Evolutionary conservation across 129 eudicot species (phyloP).

Genomic region (Arctium minus): DNA sequence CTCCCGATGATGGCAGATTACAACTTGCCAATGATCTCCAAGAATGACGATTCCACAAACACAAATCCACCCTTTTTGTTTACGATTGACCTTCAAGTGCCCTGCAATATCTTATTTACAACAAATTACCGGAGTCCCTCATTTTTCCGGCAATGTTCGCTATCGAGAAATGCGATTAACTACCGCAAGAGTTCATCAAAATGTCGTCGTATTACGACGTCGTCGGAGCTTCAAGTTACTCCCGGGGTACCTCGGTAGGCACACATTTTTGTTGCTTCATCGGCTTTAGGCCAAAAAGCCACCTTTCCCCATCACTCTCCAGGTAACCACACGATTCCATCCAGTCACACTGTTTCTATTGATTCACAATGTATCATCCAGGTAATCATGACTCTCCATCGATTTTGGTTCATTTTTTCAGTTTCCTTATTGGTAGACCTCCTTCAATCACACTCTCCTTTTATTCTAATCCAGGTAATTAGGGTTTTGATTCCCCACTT

Average conservation of each 20-base stretch:
- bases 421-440: too few relatives aligned
- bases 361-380: too few relatives aligned
- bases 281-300: conserved; percentile 71
- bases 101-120: conserved; percentile 37
- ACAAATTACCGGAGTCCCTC: conserved; percentile 37
- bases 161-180: neutral
- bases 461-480: too few relatives aligned
- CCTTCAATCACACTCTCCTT: too few relatives aligned
- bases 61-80: neutral
- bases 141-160: conserved; percentile 19
- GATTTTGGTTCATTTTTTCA: too few relatives aligned
- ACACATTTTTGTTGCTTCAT: conserved; percentile 34
- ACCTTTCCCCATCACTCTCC: too few relatives aligned
- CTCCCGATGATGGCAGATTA: too few relatives aligned
- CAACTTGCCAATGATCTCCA: too few relatives aligned
- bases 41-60: conserved; percentile 17
- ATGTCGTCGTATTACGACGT: conserved; percentile 33
- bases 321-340: too few relatives aligned
- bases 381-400: too few relatives aligned
- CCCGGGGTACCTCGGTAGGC: conserved; percentile 20
- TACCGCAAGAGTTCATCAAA: too few relatives aligned
- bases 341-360: too few relatives aligned
- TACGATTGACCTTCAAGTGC: conserved; percentile 55
- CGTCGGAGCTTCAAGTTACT: conserved; percentile 50
- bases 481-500: neutral